phyloP scores from a whole-genome alignment of 192 early-diverging fungal genomes.

The Mortierella antarctica region DNA sequence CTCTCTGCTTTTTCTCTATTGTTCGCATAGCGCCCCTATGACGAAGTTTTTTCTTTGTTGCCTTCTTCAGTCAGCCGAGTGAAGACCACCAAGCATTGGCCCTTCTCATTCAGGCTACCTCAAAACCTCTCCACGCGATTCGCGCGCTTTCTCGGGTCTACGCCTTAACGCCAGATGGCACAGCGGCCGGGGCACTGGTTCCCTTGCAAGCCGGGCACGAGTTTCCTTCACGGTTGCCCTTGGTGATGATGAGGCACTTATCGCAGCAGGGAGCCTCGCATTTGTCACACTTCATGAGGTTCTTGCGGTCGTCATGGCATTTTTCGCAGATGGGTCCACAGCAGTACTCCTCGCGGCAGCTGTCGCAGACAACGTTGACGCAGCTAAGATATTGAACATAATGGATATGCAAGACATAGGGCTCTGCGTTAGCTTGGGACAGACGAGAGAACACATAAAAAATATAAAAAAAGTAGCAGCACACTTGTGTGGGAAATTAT shows the following conservation, averaged over 20 bases:
- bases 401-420: neutral
- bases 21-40: neutral
- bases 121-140: neutral
- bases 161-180: neutral
- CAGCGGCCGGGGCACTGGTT: neutral
- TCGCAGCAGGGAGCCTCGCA: slow-evolving; percentile 45
- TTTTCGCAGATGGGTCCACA: slow-evolving; percentile 52
- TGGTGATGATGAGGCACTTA: slow-evolving; percentile 49
- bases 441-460: neutral
- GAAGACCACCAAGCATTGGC: neutral
- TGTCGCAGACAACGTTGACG: slow-evolving; percentile 48
- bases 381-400: slow-evolving; percentile 14
- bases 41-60: neutral
- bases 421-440: neutral
- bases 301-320: slow-evolving; percentile 30
- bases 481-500: slow-evolving; percentile 42
- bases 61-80: neutral
- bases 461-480: neutral
- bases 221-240: slow-evolving; percentile 47
- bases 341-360: slow-evolving; percentile 52
- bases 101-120: neutral
- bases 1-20: neutral
- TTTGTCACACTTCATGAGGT: slow-evolving; percentile 44
- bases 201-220: slow-evolving; percentile 43
- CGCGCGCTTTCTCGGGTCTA: slow-evolving; percentile 7